Evolutionary conservation across 2,329 filamentous ascomycete species (phyloP), one percentile per base, ranked within the genome.

Genomic region (Alternaria rosae): DNA sequence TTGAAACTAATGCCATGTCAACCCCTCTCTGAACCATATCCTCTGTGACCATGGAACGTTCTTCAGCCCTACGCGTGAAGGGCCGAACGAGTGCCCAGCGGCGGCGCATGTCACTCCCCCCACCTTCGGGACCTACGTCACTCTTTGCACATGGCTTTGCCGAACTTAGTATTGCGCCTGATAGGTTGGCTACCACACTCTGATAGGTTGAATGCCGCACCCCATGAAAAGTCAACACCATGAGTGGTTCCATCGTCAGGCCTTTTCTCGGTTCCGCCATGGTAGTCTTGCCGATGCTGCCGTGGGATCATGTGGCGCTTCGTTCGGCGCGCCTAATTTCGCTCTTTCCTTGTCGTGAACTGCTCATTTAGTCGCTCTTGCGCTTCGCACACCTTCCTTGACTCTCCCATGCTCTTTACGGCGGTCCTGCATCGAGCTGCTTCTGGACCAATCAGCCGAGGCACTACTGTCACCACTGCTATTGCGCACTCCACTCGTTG

Each of bases 61-160:
- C 61, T 54, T 66, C 65, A 68, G 65, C 65, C 65, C 61, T 68
- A 64, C 51, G 51, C 55, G 25, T 32, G 54, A 62, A 61, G 64
- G 54, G 55, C 64, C 58, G 60, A 60, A 58, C 48, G 47, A 51
- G 42, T 21, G 47, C 61, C 47, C 54, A 51, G 41, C 54, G 47
- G 59, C 59, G 59, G 59, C 55, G 59, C 43, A 38, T 59, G 53
- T 65, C 58, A 59, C 44, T 48, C 57, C 62, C 64, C 61, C 64
- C 64, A 61, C 64, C 26, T 60, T 43, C 30, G 50, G 59, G 28
- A 43, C 52, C 52, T 58, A 66, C 65, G 65, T 68, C 65, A 68
- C 51, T 23, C 20, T 47, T 48, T 53, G 55, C 52, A 23, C 54
- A 45, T 38, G 50, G 54, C 55, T 32, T 32, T 41, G 32, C 55